Conservation (phyloP, 2,329 filamentous ascomycete species). For the Leptoxyphium fumago region DNA sequence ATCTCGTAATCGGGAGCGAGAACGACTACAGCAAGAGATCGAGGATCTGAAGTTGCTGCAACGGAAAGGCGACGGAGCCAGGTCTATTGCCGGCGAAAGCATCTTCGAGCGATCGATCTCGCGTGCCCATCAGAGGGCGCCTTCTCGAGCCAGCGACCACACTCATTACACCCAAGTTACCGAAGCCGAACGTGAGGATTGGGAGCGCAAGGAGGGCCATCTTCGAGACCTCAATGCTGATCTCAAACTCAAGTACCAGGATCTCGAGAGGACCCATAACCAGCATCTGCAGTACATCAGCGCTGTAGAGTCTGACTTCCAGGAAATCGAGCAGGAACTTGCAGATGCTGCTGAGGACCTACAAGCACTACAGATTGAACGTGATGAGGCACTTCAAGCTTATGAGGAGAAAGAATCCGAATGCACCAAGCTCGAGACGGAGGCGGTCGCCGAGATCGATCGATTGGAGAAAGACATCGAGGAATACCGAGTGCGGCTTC, state of each 20-base stretch:
- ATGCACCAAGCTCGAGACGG: slow-evolving; percentile 37
- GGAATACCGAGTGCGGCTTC: slow-evolving; percentile 12
- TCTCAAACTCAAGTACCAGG: slow-evolving; percentile 77
- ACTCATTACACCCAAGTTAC: slow-evolving; percentile 50
- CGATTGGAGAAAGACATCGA: slow-evolving; percentile 31
- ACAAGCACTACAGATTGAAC: slow-evolving; percentile 62
- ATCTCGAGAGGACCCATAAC: slow-evolving; percentile 69
- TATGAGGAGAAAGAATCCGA: slow-evolving; percentile 49
- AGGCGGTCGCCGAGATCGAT: slow-evolving; percentile 46
- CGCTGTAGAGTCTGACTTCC: slow-evolving; percentile 49
- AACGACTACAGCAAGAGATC: slow-evolving; percentile 89
- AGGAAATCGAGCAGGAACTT: slow-evolving; percentile 65
- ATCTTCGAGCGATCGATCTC: slow-evolving; percentile 91
- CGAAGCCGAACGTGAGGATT: slow-evolving; percentile 69
- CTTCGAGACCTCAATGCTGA: slow-evolving; percentile 76
- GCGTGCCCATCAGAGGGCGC: slow-evolving; percentile 55
- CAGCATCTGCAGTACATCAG: slow-evolving; percentile 69
- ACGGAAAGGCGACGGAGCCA: slow-evolving; percentile 48
- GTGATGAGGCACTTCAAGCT: slow-evolving; percentile 69
- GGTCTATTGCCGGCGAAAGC: slow-evolving; percentile 61
- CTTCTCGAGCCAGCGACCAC: slow-evolving; percentile 57
- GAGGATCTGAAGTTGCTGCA: slow-evolving; percentile 87
- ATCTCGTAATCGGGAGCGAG: slow-evolving; percentile 86
- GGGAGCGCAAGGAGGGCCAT: slow-evolving; percentile 71
- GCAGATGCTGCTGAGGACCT: slow-evolving; percentile 68